A percentile compares a stretch with the other conserved stretches of the same genome.
Conservation (phyloP, 768 basidiomycete species). For the Tylopilus sp. region DNA sequence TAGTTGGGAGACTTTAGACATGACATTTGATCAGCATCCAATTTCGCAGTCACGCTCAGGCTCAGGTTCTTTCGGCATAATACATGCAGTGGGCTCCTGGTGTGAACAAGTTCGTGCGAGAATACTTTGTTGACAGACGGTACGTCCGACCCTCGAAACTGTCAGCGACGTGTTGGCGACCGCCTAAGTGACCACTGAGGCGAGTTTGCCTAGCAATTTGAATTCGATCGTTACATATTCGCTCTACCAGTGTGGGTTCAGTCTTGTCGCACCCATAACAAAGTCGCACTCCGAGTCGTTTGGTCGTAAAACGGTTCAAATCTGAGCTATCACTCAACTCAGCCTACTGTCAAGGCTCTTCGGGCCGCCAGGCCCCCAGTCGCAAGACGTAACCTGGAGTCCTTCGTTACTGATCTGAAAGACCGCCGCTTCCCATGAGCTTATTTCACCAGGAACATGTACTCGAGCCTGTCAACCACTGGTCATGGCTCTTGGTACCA, state of each 20-base stretch:
- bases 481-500: not conserved
- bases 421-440: not conserved
- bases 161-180: no score
- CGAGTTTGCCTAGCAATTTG: no score
- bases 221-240: not conserved
- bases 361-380: not conserved
- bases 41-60: not conserved
- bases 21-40: not conserved
- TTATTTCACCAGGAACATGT: not conserved
- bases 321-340: not conserved
- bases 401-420: not conserved
- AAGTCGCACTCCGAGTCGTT: not conserved
- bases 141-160: no score
- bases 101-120: no score
- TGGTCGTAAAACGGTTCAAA: not conserved
- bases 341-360: no score
- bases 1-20: not conserved
- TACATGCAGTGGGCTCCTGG: no score
- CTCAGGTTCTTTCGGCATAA: not conserved
- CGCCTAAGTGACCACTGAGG: no score
- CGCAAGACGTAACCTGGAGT: not conserved
- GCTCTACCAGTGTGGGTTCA: not conserved
- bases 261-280: not conserved
- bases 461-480: not conserved
- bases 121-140: no score